Evolutionary conservation across 805 yeast genomes (phyloP).

Genomic region (Metschnikowia anglica): DNA sequence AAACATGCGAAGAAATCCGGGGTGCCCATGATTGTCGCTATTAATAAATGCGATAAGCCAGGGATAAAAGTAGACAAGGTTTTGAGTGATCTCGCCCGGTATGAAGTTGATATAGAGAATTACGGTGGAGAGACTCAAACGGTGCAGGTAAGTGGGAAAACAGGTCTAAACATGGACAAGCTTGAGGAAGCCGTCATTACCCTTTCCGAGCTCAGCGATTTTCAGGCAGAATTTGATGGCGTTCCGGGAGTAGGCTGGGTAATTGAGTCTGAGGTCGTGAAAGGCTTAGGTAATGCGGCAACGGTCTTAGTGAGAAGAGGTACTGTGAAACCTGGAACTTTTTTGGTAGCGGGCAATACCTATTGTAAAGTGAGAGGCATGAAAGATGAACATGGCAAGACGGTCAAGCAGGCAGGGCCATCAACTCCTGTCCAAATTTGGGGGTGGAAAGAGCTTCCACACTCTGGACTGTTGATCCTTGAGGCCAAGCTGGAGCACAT

Average conservation of each 20-base stretch:
- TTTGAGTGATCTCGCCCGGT: constrained; percentile 67
- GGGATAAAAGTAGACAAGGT: constrained; percentile 75
- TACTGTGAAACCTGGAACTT: constrained; percentile 61
- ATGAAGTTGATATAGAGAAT: constrained; percentile 84
- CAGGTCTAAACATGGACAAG: constrained; percentile 87
- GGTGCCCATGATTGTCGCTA: constrained; percentile 85
- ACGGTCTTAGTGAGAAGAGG: constrained; percentile 84
- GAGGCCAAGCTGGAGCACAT: constrained; percentile 71
- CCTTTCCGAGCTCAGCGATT: constrained; percentile 78
- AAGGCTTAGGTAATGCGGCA: constrained; percentile 82
- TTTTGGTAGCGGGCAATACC: constrained; percentile 83
- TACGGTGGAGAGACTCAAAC: constrained; percentile 95
- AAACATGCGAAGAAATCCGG: constrained; percentile 83
- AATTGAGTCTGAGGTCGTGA: constrained; percentile 77
- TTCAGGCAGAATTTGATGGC: constrained; percentile 55
- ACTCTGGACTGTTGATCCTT: constrained; percentile 81
- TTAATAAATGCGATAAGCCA: constrained; percentile 86
- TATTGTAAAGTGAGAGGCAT: constrained; percentile 82
- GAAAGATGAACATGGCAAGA: constrained; percentile 69
- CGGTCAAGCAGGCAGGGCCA: constrained; percentile 69
- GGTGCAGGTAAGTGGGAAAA: constrained; percentile 81
- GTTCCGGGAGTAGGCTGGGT: constrained; percentile 81
- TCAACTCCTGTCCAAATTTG: constrained; percentile 86
- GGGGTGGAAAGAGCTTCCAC: constrained; percentile 94
- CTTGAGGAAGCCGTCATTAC: constrained; percentile 87